Percentiles rank a stretch among this genome's conserved stretches.
These are phyloP conservation scores for Naganishia friedmannii DNA, from an alignment of 768 basidiomycete species.

Conservation along the genomic window DNA sequence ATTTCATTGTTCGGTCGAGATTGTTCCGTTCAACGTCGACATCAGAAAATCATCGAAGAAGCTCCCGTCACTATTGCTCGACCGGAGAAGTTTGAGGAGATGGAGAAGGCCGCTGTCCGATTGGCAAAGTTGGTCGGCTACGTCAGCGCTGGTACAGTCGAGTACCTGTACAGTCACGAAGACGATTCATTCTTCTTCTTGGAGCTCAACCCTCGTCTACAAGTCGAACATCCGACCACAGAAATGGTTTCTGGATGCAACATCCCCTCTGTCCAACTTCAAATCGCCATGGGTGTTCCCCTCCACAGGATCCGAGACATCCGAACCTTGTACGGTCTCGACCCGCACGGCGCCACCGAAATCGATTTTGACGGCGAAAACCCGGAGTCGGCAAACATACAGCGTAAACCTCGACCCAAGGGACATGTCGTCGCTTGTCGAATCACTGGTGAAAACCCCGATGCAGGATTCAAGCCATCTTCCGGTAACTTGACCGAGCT, in stretches of 20 bases:
- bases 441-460: conserved; percentile 98
- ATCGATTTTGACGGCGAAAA: conserved; percentile 96
- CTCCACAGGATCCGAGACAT: conserved; percentile 94
- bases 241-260: conserved; percentile 99
- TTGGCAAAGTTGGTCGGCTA: conserved; percentile 98
- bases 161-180: conserved; percentile 91
- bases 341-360: conserved; percentile 78
- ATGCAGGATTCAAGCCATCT: conserved; percentile 98
- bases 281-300: conserved; percentile 96
- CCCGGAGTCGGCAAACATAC: conserved; percentile 79
- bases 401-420: conserved; percentile 93
- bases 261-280: conserved; percentile 92
- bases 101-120: conserved; percentile 99
- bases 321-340: conserved; percentile 89
- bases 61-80: conserved; percentile 97
- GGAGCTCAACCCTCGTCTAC: conserved; percentile 97
- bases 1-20: conserved; percentile 99
- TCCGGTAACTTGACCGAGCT: conserved; percentile 95
- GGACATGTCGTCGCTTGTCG: conserved; percentile 98
- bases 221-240: conserved; percentile 99
- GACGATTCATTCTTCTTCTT: conserved; percentile 97
- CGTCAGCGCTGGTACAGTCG: conserved; percentile 96
- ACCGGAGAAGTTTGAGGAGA: conserved; percentile 85
- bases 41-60: conserved; percentile 99
- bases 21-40: conserved; percentile 97